Evolutionary conservation across 202 grass and related monocot species (phyloP).

Genomic region (Zizania palustris): DNA sequence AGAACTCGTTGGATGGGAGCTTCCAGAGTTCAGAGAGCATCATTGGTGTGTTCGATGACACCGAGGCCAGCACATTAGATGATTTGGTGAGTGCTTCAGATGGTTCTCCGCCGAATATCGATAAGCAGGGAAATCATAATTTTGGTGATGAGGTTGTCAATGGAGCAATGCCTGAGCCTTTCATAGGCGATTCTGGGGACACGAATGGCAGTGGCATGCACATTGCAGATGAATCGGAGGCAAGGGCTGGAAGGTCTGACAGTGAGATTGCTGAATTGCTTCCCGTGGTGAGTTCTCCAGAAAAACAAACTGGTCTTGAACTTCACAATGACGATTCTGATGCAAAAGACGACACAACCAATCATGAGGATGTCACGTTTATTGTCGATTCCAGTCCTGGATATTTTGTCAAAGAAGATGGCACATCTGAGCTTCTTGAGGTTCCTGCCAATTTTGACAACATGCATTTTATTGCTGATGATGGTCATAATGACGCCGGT

Average conservation of each 20-base stretch:
- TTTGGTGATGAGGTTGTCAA: constrained; percentile 11
- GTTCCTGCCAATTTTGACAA: constrained; percentile 9
- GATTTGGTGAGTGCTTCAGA: constrained; percentile 27
- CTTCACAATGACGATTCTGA: not conserved
- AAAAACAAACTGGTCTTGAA: not conserved
- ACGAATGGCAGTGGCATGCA: not conserved
- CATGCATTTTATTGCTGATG: constrained; percentile 3
- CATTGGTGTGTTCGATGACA: constrained; percentile 2
- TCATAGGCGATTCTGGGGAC: not conserved
- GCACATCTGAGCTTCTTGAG: not conserved
- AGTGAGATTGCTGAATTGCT: constrained; percentile 26
- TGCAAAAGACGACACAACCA: not conserved
- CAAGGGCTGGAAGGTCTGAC: not conserved
- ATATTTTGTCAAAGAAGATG: constrained; percentile 23
- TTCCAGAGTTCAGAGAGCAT: constrained; percentile 35
- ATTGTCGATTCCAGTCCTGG: constrained; percentile 26
- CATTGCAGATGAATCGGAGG: constrained; percentile 21
- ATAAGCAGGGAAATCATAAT: constrained; percentile 12
- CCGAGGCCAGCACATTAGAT: not conserved
- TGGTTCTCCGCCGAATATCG: not conserved
- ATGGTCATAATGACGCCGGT: constrained; percentile 18
- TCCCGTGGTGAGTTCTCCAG: not conserved
- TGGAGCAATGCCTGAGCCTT: not conserved
- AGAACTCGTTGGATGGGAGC: constrained; percentile 39
- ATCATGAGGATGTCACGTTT: constrained; percentile 17